Evolutionary conservation across 2,329 filamentous ascomycete genomes (phyloP).

Genomic region (Bertia moriformis): DNA sequence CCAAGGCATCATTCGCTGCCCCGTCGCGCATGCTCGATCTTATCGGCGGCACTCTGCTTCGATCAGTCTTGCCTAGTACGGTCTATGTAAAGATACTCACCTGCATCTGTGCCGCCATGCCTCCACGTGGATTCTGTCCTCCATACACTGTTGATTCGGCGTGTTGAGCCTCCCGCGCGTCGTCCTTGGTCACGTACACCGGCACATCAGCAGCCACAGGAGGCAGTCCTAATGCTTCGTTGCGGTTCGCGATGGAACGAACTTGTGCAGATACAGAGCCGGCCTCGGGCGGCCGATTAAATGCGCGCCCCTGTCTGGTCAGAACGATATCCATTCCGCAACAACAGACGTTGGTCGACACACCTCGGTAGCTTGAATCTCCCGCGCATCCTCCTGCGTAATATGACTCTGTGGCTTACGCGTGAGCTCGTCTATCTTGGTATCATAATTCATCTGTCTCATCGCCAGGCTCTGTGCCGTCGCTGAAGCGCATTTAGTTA

Average conservation of each 20-base stretch:
- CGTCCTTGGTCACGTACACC: constrained; percentile 15
- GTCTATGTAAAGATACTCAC: constrained; percentile 8
- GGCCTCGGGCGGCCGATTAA: constrained; percentile 13
- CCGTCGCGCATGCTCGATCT: constrained; percentile 11
- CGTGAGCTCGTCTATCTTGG: constrained; percentile 13
- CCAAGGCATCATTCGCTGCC: too few species aligned
- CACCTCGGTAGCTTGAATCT: constrained; percentile 15
- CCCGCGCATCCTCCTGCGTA: constrained; percentile 14
- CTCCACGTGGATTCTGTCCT: constrained; percentile 13
- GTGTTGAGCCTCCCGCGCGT: constrained; percentile 14
- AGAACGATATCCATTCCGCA: neutral
- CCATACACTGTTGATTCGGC: constrained; percentile 12
- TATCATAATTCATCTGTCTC: constrained; percentile 16
- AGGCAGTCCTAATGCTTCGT: constrained; percentile 12
- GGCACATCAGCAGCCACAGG: constrained; percentile 7
- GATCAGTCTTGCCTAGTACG: constrained; percentile 3
- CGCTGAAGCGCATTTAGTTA: constrained; percentile 7
- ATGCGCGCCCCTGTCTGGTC: constrained; percentile 16
- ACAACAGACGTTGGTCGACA: neutral
- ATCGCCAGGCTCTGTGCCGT: constrained; percentile 16
- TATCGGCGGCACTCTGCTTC: constrained; percentile 16
- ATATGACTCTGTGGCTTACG: constrained; percentile 16
- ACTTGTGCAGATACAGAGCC: constrained; percentile 15
- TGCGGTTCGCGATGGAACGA: constrained; percentile 15
- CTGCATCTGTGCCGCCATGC: constrained; percentile 17